Percentiles rank a stretch among this genome's conserved stretches.
These are phyloP conservation scores for Uromyces viciae-fabae DNA, from an alignment of 1,284 basidiomycete genomes.

Conservation along the genomic window DNA sequence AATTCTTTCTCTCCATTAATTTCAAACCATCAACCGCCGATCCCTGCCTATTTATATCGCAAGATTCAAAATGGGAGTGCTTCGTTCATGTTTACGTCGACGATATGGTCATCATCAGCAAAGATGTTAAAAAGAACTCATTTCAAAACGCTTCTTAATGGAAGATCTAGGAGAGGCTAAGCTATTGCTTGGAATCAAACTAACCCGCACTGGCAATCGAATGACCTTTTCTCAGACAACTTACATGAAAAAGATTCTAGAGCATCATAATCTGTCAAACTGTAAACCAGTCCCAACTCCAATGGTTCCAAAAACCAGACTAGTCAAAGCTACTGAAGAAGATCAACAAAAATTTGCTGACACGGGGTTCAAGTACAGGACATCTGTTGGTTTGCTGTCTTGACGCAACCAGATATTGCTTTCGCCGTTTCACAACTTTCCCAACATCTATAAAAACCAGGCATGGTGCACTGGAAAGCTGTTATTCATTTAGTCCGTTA, in stretches of 20 bases:
- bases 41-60: constrained; percentile 3
- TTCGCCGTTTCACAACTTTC: neutral
- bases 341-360: neutral
- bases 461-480: neutral
- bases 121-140: constrained; percentile 7
- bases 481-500: neutral
- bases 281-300: neutral
- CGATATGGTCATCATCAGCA: neutral
- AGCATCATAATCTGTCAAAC: neutral
- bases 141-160: constrained; percentile 3
- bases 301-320: neutral
- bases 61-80: neutral
- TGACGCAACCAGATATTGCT: neutral
- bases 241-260: neutral
- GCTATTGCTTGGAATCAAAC: neutral
- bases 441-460: neutral
- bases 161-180: neutral
- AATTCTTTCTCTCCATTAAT: neutral
- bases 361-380: neutral
- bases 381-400: neutral
- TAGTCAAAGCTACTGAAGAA: neutral
- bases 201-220: too few relatives aligned
- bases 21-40: neutral
- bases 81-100: constrained; percentile 17
- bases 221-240: neutral